These are phyloP conservation scores for Monilinia fructigena DNA, from an alignment of 2,329 filamentous ascomycete genomes.

Conservation along the genomic window DNA sequence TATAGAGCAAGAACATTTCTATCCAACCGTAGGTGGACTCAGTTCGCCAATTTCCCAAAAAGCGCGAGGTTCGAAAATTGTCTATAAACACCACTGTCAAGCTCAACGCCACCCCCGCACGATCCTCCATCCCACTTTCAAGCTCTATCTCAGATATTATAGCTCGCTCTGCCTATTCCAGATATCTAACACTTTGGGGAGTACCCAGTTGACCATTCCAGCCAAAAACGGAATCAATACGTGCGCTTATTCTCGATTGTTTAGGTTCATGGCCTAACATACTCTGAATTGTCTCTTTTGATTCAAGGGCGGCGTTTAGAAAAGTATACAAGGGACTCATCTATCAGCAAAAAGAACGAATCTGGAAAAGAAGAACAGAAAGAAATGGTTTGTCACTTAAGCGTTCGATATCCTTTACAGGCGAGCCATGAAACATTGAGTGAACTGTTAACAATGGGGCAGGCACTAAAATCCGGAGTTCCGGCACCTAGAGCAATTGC, in stretches of 20 bases:
- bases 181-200: not conserved
- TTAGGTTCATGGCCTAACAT: not conserved
- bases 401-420: constrained; percentile 5
- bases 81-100: constrained; percentile 7
- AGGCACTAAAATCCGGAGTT: not conserved
- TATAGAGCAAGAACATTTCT: not conserved
- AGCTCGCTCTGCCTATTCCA: not conserved
- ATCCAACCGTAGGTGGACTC: not conserved
- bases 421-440: not conserved
- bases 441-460: not conserved
- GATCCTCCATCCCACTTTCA: not conserved
- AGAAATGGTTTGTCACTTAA: not conserved
- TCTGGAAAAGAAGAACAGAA: not conserved
- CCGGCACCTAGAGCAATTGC: constrained; percentile 4
- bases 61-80: not conserved
- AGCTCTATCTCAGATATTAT: not conserved
- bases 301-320: not conserved
- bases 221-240: not conserved
- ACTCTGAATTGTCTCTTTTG: not conserved
- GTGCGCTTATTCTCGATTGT: not conserved
- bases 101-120: not conserved
- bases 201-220: not conserved
- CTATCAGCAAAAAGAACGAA: not conserved
- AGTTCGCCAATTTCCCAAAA: not conserved
- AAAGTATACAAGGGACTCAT: not conserved